Conservation (phyloP, 495 filamentous ascomycete species). For the Xylaria bambusicola region DNA sequence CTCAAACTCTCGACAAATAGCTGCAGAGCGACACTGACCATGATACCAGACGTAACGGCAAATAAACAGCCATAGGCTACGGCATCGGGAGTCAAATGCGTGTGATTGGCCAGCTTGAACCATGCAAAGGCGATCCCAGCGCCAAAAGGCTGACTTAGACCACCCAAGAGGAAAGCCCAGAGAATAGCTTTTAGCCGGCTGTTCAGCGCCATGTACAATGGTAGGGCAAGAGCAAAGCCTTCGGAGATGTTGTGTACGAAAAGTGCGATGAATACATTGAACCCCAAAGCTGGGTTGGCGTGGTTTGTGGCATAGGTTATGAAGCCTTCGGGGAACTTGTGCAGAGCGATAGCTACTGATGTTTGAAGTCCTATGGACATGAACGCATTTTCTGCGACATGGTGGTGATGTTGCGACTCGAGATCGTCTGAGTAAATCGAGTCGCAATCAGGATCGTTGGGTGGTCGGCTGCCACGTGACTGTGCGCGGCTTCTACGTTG, state of each 20-base stretch:
- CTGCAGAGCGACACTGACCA: conserved; percentile 88
- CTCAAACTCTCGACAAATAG: conserved; percentile 84
- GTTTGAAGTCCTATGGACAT: conserved; percentile 92
- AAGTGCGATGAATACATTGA: conserved; percentile 90
- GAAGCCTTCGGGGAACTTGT: conserved; percentile 97
- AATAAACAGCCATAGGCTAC: conserved; percentile 88
- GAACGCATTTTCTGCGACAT: conserved; percentile 94
- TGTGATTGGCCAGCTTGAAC: conserved; percentile 64
- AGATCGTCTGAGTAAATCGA: conserved; percentile 37
- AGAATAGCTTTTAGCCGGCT: conserved; percentile 77
- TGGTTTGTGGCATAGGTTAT: conserved; percentile 99
- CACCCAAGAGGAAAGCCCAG: conserved; percentile 81
- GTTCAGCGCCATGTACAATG: conserved; percentile 82
- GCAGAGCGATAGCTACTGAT: conserved; percentile 87
- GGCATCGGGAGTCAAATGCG: conserved; percentile 58
- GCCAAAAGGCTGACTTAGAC: conserved; percentile 81
- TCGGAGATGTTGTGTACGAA: conserved; percentile 98
- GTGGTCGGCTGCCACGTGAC: conserved; percentile 31
- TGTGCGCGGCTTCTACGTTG: conserved; percentile 30
- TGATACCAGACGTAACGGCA: conserved; percentile 86
- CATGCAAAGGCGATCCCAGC: conserved; percentile 82
- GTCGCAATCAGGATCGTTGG: conserved; percentile 32
- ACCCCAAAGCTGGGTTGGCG: conserved; percentile 81
- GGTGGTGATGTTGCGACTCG: conserved; percentile 79
- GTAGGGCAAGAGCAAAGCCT: conserved; percentile 91